These are phyloP conservation scores for Aureobasidium sp. DNA, from an alignment of 2,329 filamentous ascomycete genomes.

Conservation along the genomic window DNA sequence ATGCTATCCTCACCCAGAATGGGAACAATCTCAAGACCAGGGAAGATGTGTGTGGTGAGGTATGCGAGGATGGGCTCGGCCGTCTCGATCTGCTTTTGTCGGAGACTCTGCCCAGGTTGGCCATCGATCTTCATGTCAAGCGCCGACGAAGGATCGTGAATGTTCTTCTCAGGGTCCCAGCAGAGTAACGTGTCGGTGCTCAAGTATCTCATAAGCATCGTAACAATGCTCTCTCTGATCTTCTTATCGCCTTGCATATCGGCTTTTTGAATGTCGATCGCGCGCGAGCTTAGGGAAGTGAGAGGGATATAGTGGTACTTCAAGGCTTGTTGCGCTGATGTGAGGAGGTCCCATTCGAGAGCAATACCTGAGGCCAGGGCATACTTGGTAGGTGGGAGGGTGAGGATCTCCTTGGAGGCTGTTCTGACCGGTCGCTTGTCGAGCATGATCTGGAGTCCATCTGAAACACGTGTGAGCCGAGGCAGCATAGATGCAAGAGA, in stretches of 20 bases:
- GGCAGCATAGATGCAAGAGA: background rate
- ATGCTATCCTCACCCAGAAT: slow-evolving; percentile 76
- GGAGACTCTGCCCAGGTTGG: slow-evolving; percentile 49
- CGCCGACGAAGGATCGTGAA: slow-evolving; percentile 36
- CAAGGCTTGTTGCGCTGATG: slow-evolving; percentile 73
- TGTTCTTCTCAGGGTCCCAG: slow-evolving; percentile 61
- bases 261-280: slow-evolving; percentile 68
- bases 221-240: slow-evolving; percentile 57
- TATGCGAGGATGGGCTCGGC: slow-evolving; percentile 65
- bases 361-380: slow-evolving; percentile 80
- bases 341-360: slow-evolving; percentile 84
- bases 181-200: slow-evolving; percentile 89
- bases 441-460: slow-evolving; percentile 60
- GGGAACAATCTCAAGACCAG: slow-evolving; percentile 69
- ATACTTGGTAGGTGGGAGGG: slow-evolving; percentile 66
- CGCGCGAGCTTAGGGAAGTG: slow-evolving; percentile 76
- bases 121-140: slow-evolving; percentile 28
- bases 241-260: slow-evolving; percentile 48
- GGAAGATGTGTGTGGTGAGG: slow-evolving; percentile 70
- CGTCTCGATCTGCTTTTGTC: slow-evolving; percentile 62
- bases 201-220: slow-evolving; percentile 72
- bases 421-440: slow-evolving; percentile 75
- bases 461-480: slow-evolving; percentile 23
- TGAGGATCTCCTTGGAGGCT: slow-evolving; percentile 63
- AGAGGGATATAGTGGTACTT: slow-evolving; percentile 84